Percentiles rank a stretch among this genome's conserved stretches.
Evolutionary conservation across 1,284 basidiomycete species (phyloP).

Genomic region (Cutaneotrichosporon daszewskae): DNA sequence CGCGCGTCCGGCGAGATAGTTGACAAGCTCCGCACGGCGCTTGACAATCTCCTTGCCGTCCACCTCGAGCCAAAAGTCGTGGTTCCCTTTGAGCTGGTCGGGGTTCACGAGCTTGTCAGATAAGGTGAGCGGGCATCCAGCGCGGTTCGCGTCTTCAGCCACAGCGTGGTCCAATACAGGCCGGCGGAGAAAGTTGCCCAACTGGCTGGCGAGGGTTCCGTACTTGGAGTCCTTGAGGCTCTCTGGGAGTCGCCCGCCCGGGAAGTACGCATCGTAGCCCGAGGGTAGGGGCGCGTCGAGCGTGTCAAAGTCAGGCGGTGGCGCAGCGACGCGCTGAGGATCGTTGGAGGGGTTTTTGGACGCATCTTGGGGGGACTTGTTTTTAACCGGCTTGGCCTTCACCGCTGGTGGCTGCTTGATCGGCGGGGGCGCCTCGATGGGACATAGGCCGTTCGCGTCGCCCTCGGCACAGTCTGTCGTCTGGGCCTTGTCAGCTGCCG

Average conservation of each 20-base stretch:
- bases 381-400: too few species aligned
- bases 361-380: too few species aligned
- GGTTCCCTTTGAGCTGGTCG: slow-evolving; percentile 43
- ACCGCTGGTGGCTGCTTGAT: too few species aligned
- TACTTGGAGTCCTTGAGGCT: slow-evolving; percentile 4
- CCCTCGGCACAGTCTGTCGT: background rate
- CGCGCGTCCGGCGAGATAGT: slow-evolving; percentile 25
- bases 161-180: slow-evolving; percentile 24
- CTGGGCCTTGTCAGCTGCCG: background rate
- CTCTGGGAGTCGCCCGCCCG: slow-evolving; percentile 16
- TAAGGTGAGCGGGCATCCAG: slow-evolving; percentile 31
- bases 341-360: too few species aligned
- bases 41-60: slow-evolving; percentile 28
- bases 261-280: slow-evolving; percentile 15
- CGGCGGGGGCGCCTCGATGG: too few species aligned
- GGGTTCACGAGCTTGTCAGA: slow-evolving; percentile 42
- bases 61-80: slow-evolving; percentile 39
- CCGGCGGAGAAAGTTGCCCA: slow-evolving; percentile 27
- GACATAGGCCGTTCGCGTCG: background rate
- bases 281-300: slow-evolving; percentile 14
- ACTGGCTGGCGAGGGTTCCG: slow-evolving; percentile 11
- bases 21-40: slow-evolving; percentile 39
- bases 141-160: slow-evolving; percentile 19
- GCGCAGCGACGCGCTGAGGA: background rate
- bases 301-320: background rate